Evolutionary conservation across 805 yeast species (phyloP), one percentile per base, ranked within the genome.

Genomic region (Priceomyces medius): DNA sequence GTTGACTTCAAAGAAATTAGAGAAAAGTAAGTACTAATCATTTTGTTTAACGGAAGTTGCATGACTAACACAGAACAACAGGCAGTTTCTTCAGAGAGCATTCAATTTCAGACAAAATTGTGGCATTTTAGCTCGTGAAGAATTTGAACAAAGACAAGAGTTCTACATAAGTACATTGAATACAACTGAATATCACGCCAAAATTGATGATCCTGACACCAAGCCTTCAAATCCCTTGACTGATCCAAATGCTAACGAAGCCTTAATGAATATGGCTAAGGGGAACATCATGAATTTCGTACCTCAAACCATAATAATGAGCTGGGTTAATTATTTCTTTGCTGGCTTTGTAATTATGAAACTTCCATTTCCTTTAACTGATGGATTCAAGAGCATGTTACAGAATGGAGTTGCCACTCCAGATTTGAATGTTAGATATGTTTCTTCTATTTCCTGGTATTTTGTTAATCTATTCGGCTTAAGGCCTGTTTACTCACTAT

Each of bases 381-480:
- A 81, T 23, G 81, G 90, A 45, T 93, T 93, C 71, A 93, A 93
- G 62, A 79, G 85, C 44, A 90, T 93, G 95, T 66, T 93, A 32
- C 99, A 93, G 63, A 79, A 78, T 20, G 96, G 97, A 6, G 84
- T 93, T 10, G 76, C 73, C 43, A 89, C 98, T 0, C 74, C 83
- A 1, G 95, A 91, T 54, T 70, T 93, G 43, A 93, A 90, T 57
- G 96, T 83, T 7, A 71, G 95, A 20, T 93, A 96, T 80, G 98
- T 93, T 13, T 83, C 93, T 27, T 82, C 96, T 2, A 84, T 93
- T 16, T 88, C 97, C 4, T 93, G 98, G 98, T 93, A 91, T 61
- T 87, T 93, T 60, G 85, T 91, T 40, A 86, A 88, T 41, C 77
- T 88, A 46, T 62, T 90, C 38, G 98, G 98, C 20, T 73, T 93